A percentile compares a stretch with the other conserved stretches of the same genome.
These are phyloP conservation scores for Pulveroboletus frians DNA, from an alignment of 768 basidiomycete species.

Conservation along the genomic window DNA sequence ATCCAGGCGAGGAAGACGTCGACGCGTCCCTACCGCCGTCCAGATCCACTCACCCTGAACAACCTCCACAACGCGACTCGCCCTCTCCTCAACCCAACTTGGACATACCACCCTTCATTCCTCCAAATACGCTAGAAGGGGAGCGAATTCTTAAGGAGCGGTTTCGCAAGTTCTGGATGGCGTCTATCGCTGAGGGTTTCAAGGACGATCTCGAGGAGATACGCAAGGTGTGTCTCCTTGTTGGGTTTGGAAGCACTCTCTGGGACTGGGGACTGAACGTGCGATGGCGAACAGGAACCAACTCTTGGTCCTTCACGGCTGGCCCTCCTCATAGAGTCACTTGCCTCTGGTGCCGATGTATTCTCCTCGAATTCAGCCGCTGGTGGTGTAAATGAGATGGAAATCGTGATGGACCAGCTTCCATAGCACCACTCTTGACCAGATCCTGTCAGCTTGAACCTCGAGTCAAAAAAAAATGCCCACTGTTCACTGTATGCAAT, in stretches of 20 bases:
- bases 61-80: constrained; percentile 16
- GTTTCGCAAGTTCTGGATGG: constrained; percentile 87
- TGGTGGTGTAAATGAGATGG: constrained; percentile 59
- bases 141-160: constrained; percentile 57
- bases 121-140: constrained; percentile 33
- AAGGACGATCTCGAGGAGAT: constrained; percentile 80
- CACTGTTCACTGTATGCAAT: background rate
- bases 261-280: background rate
- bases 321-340: constrained; percentile 72
- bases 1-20: constrained; percentile 2
- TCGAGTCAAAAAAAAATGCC: background rate
- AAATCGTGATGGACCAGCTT: constrained; percentile 53
- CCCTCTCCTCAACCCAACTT: constrained; percentile 20
- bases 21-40: background rate
- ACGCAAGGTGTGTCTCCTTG: constrained; percentile 52
- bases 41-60: background rate
- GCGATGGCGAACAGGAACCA: constrained; percentile 43
- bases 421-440: background rate
- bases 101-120: constrained; percentile 55
- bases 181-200: constrained; percentile 75
- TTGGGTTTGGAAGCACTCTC: background rate
- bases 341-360: constrained; percentile 73
- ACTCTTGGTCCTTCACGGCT: constrained; percentile 65
- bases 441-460: too few relatives aligned
- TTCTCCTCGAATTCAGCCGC: constrained; percentile 43